Percentiles rank a stretch among this genome's conserved stretches.
These are phyloP conservation scores for Escallonia rubra DNA, from an alignment of 129 eudicot genomes.

Conservation along the genomic window DNA sequence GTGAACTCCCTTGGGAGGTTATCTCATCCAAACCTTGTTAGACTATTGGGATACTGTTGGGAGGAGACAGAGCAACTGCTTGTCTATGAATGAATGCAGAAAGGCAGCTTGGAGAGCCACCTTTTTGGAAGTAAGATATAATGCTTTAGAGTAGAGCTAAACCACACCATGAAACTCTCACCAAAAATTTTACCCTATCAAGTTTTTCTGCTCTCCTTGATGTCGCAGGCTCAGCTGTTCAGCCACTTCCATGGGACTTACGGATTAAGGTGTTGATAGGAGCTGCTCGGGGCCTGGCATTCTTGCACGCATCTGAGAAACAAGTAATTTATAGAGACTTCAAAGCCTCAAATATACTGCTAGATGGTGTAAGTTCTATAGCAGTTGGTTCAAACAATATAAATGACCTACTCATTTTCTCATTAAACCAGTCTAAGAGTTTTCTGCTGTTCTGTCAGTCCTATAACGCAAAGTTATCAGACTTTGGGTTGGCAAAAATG, in stretches of 20 bases:
- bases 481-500: slow-evolving; percentile 78
- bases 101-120: slow-evolving; percentile 92
- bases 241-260: slow-evolving; percentile 77
- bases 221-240: slow-evolving; percentile 79
- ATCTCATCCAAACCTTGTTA: slow-evolving; percentile 86
- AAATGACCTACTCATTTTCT: too few species aligned
- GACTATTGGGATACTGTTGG: slow-evolving; percentile 79
- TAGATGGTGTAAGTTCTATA: slow-evolving; percentile 60
- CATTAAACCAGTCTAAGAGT: too few species aligned
- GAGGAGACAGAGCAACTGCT: slow-evolving; percentile 77
- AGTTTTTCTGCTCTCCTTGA: neutral
- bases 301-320: slow-evolving; percentile 63
- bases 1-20: slow-evolving; percentile 79
- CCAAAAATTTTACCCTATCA: too few species aligned
- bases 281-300: slow-evolving; percentile 86
- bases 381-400: neutral
- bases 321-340: slow-evolving; percentile 84
- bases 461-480: slow-evolving; percentile 71
- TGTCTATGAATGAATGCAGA: slow-evolving; percentile 91
- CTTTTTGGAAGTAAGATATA: slow-evolving; percentile 77
- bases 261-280: slow-evolving; percentile 75
- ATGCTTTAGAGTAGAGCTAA: too few species aligned
- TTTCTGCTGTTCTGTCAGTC: slow-evolving; percentile 33
- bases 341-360: slow-evolving; percentile 81
- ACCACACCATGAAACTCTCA: too few species aligned